These are phyloP conservation scores for Suillus lakei DNA, from an alignment of 768 basidiomycete species.

Conservation along the genomic window DNA sequence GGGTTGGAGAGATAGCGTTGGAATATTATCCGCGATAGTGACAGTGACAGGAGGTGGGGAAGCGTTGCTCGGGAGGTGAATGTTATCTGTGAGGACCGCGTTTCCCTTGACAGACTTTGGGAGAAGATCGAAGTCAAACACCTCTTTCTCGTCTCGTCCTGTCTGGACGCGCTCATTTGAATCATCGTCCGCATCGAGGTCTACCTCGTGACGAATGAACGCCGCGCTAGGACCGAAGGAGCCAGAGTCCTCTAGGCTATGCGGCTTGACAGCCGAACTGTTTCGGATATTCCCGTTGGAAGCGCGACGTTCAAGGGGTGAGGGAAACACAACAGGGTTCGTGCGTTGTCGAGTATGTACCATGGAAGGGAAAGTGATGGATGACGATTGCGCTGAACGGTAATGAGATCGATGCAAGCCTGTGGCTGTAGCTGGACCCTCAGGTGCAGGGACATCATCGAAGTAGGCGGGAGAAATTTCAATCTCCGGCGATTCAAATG, in stretches of 20 bases:
- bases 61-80: background rate
- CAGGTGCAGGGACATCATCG: constrained; percentile 48
- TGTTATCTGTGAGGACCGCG: background rate
- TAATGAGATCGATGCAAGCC: constrained; percentile 38
- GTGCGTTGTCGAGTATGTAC: constrained; percentile 15
- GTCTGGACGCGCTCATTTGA: constrained; percentile 11
- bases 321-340: background rate
- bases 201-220: constrained; percentile 28
- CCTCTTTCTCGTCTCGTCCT: constrained; percentile 17
- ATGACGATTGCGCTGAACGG: constrained; percentile 22
- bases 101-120: constrained; percentile 12
- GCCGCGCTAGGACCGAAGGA: constrained; percentile 33
- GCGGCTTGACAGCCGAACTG: background rate
- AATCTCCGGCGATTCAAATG: constrained; percentile 26
- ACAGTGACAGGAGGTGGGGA: background rate
- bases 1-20: background rate
- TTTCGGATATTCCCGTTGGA: background rate
- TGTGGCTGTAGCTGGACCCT: constrained; percentile 49
- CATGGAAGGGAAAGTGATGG: constrained; percentile 22
- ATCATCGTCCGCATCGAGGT: constrained; percentile 11
- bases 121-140: constrained; percentile 35
- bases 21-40: background rate
- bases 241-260: background rate
- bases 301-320: background rate
- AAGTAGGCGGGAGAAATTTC: constrained; percentile 50